A percentile compares a stretch with the other conserved stretches of the same genome.
Evolutionary conservation across 257 asterid species (phyloP).

Genomic region (Solanum stenotomum): DNA sequence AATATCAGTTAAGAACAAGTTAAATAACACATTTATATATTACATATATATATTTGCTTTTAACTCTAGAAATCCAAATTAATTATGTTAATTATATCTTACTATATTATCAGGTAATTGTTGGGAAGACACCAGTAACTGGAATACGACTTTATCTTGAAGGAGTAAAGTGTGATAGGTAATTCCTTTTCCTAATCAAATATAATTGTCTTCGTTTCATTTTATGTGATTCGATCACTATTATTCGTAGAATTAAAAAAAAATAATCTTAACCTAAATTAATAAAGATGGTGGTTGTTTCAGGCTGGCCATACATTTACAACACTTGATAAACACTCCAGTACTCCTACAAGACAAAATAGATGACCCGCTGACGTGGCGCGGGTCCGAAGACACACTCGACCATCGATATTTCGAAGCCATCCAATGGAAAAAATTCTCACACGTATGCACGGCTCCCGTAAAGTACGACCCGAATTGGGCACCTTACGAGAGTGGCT

Average conservation of each 20-base stretch:
- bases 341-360: slow-evolving; percentile 34
- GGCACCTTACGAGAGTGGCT: slow-evolving; percentile 12
- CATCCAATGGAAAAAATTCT: slow-evolving; percentile 64
- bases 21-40: not conserved
- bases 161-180: slow-evolving; percentile 76
- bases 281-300: not conserved
- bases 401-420: slow-evolving; percentile 52
- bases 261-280: not conserved
- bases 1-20: not conserved
- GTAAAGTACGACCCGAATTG: slow-evolving; percentile 59
- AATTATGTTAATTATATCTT: not conserved
- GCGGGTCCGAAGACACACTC: slow-evolving; percentile 41
- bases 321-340: slow-evolving; percentile 54
- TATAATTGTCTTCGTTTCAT: not conserved
- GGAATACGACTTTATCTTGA: slow-evolving; percentile 86
- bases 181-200: not conserved
- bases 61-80: not conserved
- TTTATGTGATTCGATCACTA: not conserved
- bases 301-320: slow-evolving; percentile 76
- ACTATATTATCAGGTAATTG: slow-evolving; percentile 31
- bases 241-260: not conserved
- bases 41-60: not conserved
- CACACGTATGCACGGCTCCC: slow-evolving; percentile 70
- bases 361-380: slow-evolving; percentile 23
- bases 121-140: slow-evolving; percentile 59